Base-by-base conservation (phyloP, 192 early-diverging fungal species). In the Umbelopsis isabellina region DNA sequence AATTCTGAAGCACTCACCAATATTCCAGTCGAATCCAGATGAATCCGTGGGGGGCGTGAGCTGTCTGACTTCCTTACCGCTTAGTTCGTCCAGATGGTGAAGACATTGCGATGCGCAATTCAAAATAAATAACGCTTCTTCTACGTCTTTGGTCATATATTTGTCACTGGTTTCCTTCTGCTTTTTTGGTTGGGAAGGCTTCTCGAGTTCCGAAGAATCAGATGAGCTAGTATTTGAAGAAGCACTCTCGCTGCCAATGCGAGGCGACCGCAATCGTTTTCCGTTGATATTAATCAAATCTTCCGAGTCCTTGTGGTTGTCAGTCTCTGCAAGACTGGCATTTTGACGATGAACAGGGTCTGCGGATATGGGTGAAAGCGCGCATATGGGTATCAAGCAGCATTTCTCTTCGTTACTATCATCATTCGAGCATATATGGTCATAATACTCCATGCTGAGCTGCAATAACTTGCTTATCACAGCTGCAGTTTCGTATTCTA, bases 41-140 rank as follows among this genome's bases (percentile, higher is more conserved):
- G 41, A 11, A 4, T 46, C 25, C 13, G 66, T 15, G 0, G 37
- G 37, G 10, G 37, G 37, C 0, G 37, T 41, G 7, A 70, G 45
- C 2, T 20, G 16, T 18, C 45, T 30, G 18, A 2, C 21, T 20
- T 71, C 75, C 67, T 71, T 66, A 37, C 65, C n/a, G 58, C 53
- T 69, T 0, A 72, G 45, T 18, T 69, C 71, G 10, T 69, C 67
- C 21, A 72, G 52, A 72, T 72, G 71, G 4, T 67, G 66, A 35
- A 77, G 50, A n/a, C 75, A 77, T 15, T 72, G 67, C 18, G 71
- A 67, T 8, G 75, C 75, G 35, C 65, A 69, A 15, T 71, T 72
- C 2, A 77, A 30, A 8, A 77, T 65, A 15, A 66, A 68, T 33
- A 77, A 41, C 8, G 75, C 75, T 27, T 72, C 58, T 51, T 77